Percentiles rank a stretch among this genome's conserved stretches.
phyloP scores from a whole-genome alignment of 192 early-diverging fungal genomes.

The Entrophospora sp. region DNA sequence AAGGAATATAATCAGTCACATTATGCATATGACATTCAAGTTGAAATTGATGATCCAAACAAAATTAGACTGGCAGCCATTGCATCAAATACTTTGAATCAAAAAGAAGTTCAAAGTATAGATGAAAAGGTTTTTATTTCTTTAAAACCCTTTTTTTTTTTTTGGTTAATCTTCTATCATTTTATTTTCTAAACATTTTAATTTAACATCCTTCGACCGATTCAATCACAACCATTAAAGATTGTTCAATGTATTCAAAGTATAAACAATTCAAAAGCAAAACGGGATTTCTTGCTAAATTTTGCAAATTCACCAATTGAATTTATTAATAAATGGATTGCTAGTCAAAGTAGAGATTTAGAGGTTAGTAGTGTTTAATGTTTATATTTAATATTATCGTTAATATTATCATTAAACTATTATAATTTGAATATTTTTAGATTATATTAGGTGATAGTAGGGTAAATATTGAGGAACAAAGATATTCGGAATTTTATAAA shows the following conservation, averaged over 20 bases:
- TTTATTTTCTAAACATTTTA: neutral
- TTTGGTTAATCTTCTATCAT: neutral
- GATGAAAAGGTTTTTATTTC: conserved; percentile 44
- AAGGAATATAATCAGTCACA: conserved; percentile 64
- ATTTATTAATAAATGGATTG: conserved; percentile 90
- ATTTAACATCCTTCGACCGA: too few relatives aligned
- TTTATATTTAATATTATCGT: neutral
- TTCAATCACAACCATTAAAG: too few relatives aligned
- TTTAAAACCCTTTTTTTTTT: conserved; percentile 24
- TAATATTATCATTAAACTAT: neutral
- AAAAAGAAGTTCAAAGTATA: conserved; percentile 33
- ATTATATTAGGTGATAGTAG: conserved; percentile 64
- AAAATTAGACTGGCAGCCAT: conserved; percentile 47
- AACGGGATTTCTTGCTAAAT: conserved; percentile 86
- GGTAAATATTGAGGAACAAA: conserved; percentile 67
- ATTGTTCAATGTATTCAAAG: conserved; percentile 72
- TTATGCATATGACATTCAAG: conserved; percentile 86
- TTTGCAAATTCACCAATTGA: conserved; percentile 81
- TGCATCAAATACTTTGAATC: conserved; percentile 25
- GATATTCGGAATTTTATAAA: conserved; percentile 63
- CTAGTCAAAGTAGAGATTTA: conserved; percentile 85
- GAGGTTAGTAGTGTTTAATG: conserved; percentile 52
- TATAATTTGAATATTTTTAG: conserved; percentile 24
- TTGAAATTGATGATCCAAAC: conserved; percentile 75
- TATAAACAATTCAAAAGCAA: conserved; percentile 82